Percentiles rank a stretch among this genome's conserved stretches.
phyloP scores from a whole-genome alignment of 2,329 filamentous ascomycete species.

The Botryotinia globosa region DNA sequence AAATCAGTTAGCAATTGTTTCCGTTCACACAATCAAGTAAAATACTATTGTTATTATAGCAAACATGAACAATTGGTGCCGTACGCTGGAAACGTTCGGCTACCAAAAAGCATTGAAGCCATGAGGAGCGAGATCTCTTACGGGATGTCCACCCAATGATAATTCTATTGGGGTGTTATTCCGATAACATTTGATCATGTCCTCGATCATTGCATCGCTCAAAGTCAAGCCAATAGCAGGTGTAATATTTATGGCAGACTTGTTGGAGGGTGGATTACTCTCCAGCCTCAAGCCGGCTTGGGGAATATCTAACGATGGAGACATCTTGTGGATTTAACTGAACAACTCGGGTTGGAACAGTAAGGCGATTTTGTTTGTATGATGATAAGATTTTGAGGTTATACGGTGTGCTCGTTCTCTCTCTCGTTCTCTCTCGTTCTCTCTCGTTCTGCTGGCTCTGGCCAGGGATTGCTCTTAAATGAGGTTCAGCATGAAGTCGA shows the following conservation, averaged over 20 bases:
- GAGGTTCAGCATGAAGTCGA: constrained; percentile 21
- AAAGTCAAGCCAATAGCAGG: constrained; percentile 51
- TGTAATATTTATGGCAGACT: constrained; percentile 5
- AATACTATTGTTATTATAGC: constrained; percentile 11
- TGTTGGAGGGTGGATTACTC: constrained; percentile 15
- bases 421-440: not conserved
- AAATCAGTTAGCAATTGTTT: constrained; percentile 17
- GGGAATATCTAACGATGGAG: constrained; percentile 19
- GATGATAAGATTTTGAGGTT: not conserved
- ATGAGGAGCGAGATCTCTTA: constrained; percentile 45
- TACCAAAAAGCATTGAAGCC: constrained; percentile 17
- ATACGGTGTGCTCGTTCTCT: not conserved
- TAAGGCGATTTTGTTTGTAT: not conserved
- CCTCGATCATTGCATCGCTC: constrained; percentile 56
- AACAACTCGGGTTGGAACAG: not conserved
- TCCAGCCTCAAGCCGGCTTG: constrained; percentile 18
- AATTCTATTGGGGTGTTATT: constrained; percentile 56
- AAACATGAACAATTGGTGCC: not conserved
- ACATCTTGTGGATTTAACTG: constrained; percentile 1
- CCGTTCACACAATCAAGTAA: constrained; percentile 22
- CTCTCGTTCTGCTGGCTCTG: constrained; percentile 12
- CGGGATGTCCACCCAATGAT: constrained; percentile 56
- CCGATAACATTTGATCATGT: constrained; percentile 59
- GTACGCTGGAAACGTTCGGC: not conserved
- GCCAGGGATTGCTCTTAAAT: constrained; percentile 12